These are phyloP conservation scores for Aspergillus aculeatinus DNA, from an alignment of 2,329 filamentous ascomycete species.

Conservation along the genomic window DNA sequence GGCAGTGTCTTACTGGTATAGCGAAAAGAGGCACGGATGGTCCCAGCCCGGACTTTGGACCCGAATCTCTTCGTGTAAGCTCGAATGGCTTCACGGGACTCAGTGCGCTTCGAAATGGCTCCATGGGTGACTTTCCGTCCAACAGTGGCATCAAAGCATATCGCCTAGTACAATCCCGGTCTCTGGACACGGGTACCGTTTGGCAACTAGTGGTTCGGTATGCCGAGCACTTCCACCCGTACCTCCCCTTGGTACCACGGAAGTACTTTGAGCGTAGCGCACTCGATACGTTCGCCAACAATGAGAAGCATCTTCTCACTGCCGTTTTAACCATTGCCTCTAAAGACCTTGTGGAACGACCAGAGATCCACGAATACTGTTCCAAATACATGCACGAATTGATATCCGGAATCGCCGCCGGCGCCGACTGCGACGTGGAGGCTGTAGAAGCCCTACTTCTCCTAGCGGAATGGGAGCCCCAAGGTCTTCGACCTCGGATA, in stretches of 20 bases:
- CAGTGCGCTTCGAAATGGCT: slow-evolving; percentile 28
- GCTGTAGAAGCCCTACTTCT: slow-evolving; percentile 69
- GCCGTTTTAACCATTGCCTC: slow-evolving; percentile 70
- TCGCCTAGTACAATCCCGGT: slow-evolving; percentile 45
- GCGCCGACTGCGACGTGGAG: slow-evolving; percentile 66
- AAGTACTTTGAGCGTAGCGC: slow-evolving; percentile 57
- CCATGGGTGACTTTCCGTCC: slow-evolving; percentile 27
- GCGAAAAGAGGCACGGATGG: slow-evolving; percentile 38
- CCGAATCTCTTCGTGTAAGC: slow-evolving; percentile 24
- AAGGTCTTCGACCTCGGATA: slow-evolving; percentile 59
- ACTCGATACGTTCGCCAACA: slow-evolving; percentile 56
- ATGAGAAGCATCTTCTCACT: slow-evolving; percentile 67
- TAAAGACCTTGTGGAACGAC: slow-evolving; percentile 66
- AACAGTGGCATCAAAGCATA: slow-evolving; percentile 42
- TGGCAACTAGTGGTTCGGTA: slow-evolving; percentile 59
- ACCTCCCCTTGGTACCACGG: slow-evolving; percentile 66
- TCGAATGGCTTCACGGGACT: slow-evolving; percentile 27
- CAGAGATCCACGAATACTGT: slow-evolving; percentile 63
- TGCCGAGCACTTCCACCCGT: slow-evolving; percentile 66
- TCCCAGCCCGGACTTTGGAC: slow-evolving; percentile 21
- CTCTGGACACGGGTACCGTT: slow-evolving; percentile 51
- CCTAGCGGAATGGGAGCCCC: slow-evolving; percentile 71
- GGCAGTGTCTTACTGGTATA: slow-evolving; percentile 49
- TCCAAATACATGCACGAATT: slow-evolving; percentile 69
- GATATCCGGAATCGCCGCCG: slow-evolving; percentile 65